These are phyloP conservation scores for Aspergillus bombycis DNA, from an alignment of 2,329 filamentous ascomycete genomes.

Conservation along the genomic window DNA sequence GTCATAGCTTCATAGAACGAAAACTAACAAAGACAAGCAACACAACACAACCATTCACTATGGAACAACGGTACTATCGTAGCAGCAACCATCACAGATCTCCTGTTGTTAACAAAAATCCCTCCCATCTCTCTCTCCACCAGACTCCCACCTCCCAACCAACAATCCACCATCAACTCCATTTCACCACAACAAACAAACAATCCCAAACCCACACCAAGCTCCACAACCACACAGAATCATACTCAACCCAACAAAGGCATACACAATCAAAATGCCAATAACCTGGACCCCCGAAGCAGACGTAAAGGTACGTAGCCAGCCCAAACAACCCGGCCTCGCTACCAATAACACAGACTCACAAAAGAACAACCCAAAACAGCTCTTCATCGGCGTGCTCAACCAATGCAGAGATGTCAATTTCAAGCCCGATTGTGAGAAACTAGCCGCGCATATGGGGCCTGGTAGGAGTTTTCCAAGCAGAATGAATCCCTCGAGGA, in stretches of 20 bases:
- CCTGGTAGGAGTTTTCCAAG: conserved; percentile 6
- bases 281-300: not conserved
- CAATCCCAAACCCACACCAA: not conserved
- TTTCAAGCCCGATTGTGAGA: conserved; percentile 2
- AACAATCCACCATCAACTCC: not conserved
- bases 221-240: too few relatives aligned
- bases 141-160: too few relatives aligned
- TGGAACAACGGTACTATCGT: not conserved
- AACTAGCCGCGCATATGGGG: conserved; percentile 9
- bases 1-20: not conserved
- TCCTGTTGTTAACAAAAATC: not conserved
- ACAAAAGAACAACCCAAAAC: not conserved
- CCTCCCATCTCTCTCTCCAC: not conserved
- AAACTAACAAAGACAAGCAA: not conserved
- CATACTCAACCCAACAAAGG: too few relatives aligned
- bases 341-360: not conserved
- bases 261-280: not conserved
- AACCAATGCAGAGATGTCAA: not conserved
- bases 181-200: not conserved
- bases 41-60: not conserved
- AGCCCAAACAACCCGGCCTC: too few relatives aligned
- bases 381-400: conserved; percentile 10
- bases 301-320: not conserved
- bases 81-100: not conserved
- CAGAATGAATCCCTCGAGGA: too few relatives aligned